phyloP scores from a whole-genome alignment of 2,329 filamentous ascomycete genomes.

The Cladophialophora carrionii region DNA sequence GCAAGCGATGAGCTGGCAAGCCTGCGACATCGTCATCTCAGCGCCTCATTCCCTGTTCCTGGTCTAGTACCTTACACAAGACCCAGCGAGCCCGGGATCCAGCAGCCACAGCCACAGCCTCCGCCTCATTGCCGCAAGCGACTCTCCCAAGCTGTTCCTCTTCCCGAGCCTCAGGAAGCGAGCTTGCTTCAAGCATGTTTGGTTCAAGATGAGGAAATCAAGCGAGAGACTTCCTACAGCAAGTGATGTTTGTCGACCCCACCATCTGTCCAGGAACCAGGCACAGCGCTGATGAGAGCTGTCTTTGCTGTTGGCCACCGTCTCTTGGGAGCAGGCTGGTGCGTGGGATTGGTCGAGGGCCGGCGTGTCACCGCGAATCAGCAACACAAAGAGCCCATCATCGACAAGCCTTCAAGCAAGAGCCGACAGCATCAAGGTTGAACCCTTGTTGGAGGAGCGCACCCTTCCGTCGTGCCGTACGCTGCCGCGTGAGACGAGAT shows the following conservation, averaged over 20 bases:
- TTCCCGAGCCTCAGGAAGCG: conserved; percentile 9
- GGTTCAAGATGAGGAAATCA: neutral
- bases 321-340: conserved; percentile 2
- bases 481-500: neutral
- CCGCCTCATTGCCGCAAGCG: neutral
- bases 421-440: conserved; percentile 12
- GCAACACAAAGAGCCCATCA: neutral
- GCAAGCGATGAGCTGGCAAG: conserved; percentile 26
- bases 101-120: conserved; percentile 5
- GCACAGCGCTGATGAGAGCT: conserved; percentile 7
- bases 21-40: conserved; percentile 20
- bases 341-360: conserved; percentile 22
- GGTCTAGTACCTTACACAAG: neutral
- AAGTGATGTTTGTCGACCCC: conserved; percentile 10
- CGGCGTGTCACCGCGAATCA: conserved; percentile 17
- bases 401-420: conserved; percentile 8
- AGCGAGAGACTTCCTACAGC: neutral
- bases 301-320: conserved; percentile 4
- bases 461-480: neutral
- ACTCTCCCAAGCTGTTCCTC: neutral
- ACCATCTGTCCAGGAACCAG: conserved; percentile 24
- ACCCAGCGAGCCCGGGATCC: neutral
- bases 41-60: conserved; percentile 15
- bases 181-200: conserved; percentile 1
- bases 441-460: conserved; percentile 2